These are phyloP conservation scores for Phytophthora citrophthora DNA, from an alignment of 352 stramenopile genomes.

Conservation along the genomic window DNA sequence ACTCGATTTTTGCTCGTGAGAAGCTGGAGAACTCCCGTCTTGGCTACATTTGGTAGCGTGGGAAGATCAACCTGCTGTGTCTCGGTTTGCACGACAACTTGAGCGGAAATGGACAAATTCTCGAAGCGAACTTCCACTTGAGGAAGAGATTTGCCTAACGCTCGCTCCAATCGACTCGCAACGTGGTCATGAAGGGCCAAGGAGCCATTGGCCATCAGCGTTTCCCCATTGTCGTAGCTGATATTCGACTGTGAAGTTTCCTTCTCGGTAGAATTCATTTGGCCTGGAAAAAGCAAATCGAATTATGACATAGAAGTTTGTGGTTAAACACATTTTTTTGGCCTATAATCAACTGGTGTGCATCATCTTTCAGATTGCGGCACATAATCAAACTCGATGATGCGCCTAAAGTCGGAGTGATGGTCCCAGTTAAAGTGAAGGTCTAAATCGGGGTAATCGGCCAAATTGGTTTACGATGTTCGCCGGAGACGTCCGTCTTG, in stretches of 20 bases:
- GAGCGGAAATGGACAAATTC: slow-evolving; percentile 5
- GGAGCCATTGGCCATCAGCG: slow-evolving; percentile 31
- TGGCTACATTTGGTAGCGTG: slow-evolving; percentile 10
- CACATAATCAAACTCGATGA: slow-evolving; percentile 11
- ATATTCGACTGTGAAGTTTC: slow-evolving; percentile 5
- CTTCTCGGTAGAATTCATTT: slow-evolving; percentile 3
- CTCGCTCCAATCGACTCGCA: slow-evolving; percentile 30
- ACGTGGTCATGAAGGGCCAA: slow-evolving; percentile 38
- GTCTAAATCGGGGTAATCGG: not conserved
- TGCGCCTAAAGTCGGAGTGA: not conserved
- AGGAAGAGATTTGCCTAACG: slow-evolving; percentile 34
- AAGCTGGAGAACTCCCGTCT: not conserved
- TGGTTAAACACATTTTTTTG: not conserved
- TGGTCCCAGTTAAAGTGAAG: not conserved
- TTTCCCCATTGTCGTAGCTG: slow-evolving; percentile 6
- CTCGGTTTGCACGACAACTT: slow-evolving; percentile 5
- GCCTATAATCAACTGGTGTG: slow-evolving; percentile 3
- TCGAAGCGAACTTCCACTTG: slow-evolving; percentile 38
- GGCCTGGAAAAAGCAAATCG: slow-evolving; percentile 4
- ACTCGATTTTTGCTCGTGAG: slow-evolving; percentile 23
- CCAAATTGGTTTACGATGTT: slow-evolving; percentile 9
- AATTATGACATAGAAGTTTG: not conserved
- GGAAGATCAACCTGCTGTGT: slow-evolving; percentile 9
- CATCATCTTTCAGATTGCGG: slow-evolving; percentile 3
- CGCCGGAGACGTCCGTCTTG: slow-evolving; percentile 47